Evolutionary conservation across 306 rosid genomes (phyloP).

Genomic region (Adenanthera pavonina): DNA sequence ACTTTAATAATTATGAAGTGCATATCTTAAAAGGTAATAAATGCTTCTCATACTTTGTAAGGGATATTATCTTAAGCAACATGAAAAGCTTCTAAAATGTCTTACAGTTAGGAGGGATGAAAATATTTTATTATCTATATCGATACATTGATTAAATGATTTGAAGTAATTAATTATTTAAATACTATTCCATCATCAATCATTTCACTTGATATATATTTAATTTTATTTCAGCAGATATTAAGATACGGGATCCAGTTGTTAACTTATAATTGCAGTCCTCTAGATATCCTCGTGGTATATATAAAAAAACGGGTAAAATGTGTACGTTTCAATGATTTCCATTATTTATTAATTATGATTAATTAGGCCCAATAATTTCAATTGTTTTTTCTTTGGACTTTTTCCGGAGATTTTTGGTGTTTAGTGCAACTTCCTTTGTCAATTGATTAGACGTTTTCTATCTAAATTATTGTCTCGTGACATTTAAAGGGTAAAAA

Average conservation of each 20-base stretch:
- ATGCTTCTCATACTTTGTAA: too few species aligned
- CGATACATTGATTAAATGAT: too few species aligned
- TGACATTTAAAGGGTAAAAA: not conserved
- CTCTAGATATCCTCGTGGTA: not conserved
- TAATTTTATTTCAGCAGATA: not conserved
- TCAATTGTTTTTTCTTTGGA: not conserved
- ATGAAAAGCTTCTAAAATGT: too few species aligned
- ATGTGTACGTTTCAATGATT: not conserved
- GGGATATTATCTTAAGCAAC: too few species aligned
- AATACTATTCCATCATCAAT: not conserved
- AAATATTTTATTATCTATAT: too few species aligned
- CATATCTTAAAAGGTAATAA: too few species aligned
- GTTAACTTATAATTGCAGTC: not conserved
- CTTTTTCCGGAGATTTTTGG: not conserved
- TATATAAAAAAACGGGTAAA: too few species aligned
- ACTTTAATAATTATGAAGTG: too few species aligned
- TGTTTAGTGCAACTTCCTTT: not conserved
- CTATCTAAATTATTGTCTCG: not conserved
- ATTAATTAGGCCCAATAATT: not conserved
- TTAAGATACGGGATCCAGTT: not conserved
- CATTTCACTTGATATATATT: not conserved
- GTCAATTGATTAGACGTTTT: not conserved
- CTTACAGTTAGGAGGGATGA: too few species aligned
- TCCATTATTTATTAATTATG: not conserved
- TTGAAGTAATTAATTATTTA: too few species aligned